Conservation (phyloP, 495 filamentous ascomycete species). For the Xylaria bambusicola region DNA sequence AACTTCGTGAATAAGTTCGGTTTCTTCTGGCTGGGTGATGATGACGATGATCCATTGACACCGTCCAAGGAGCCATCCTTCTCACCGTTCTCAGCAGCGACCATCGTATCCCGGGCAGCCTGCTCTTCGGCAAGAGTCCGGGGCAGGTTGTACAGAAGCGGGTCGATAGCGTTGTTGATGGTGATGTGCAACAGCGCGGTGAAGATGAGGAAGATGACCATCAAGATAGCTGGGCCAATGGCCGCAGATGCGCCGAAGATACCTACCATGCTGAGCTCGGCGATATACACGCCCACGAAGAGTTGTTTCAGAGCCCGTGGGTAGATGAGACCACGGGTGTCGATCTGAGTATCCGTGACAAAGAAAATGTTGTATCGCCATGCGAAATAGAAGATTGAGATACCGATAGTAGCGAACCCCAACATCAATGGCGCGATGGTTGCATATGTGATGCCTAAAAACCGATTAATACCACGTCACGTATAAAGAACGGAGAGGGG, state of each 20-base stretch:
- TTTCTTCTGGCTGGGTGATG: slow-evolving; percentile 34
- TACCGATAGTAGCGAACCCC: slow-evolving; percentile 80
- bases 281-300: slow-evolving; percentile 83
- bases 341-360: slow-evolving; percentile 79
- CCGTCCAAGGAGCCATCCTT: slow-evolving; percentile 31
- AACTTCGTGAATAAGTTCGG: slow-evolving; percentile 63
- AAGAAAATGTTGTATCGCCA: slow-evolving; percentile 96
- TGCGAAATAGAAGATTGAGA: slow-evolving; percentile 87
- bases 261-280: slow-evolving; percentile 84
- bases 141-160: slow-evolving; percentile 80
- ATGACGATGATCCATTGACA: slow-evolving; percentile 25
- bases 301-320: slow-evolving; percentile 89
- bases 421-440: slow-evolving; percentile 89
- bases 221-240: slow-evolving; percentile 77
- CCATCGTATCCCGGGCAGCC: slow-evolving; percentile 40
- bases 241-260: slow-evolving; percentile 76
- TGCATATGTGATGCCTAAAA: slow-evolving; percentile 76
- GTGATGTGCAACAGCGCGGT: slow-evolving; percentile 80
- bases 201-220: slow-evolving; percentile 80
- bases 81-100: slow-evolving; percentile 30
- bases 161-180: slow-evolving; percentile 75
- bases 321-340: slow-evolving; percentile 90
- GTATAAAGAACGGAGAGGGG: no score
- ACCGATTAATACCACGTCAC: slow-evolving; percentile 24
- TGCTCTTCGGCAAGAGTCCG: slow-evolving; percentile 61